phyloP scores from a whole-genome alignment of 2,329 filamentous ascomycete genomes.

The Stachybotrys chartarum region DNA sequence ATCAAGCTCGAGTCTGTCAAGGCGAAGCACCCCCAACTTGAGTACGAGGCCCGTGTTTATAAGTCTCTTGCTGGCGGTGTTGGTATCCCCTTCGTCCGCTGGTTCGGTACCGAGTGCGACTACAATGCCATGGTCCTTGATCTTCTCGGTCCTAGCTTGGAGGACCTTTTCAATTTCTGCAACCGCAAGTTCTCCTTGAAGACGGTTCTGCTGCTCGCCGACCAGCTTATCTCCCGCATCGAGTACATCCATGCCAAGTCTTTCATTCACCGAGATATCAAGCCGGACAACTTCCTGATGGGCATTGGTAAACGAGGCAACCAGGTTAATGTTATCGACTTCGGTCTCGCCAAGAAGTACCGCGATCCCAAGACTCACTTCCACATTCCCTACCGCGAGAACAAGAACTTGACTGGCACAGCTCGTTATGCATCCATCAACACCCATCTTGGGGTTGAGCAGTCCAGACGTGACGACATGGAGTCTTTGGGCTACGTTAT shows the following conservation, averaged over 20 bases:
- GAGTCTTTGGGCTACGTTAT: constrained; percentile 98
- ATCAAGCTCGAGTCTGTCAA: constrained; percentile 99
- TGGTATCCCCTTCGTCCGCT: constrained; percentile 96
- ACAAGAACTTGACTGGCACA: constrained; percentile 99
- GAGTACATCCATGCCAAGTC: constrained; percentile 99
- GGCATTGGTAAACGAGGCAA: constrained; percentile 98
- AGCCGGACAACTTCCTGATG: constrained; percentile 99
- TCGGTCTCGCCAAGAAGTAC: constrained; percentile 99
- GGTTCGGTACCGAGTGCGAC: constrained; percentile 99
- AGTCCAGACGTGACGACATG: constrained; percentile 99
- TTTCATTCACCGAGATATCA: constrained; percentile 99
- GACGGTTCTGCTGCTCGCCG: constrained; percentile 91
- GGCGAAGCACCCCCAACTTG: constrained; percentile 97
- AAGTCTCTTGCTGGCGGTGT: constrained; percentile 89
- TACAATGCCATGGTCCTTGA: constrained; percentile 99
- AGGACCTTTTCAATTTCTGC: constrained; percentile 99
- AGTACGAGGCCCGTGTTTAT: constrained; percentile 96
- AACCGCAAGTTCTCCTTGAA: constrained; percentile 99
- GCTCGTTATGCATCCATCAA: constrained; percentile 99
- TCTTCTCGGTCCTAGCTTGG: constrained; percentile 87
- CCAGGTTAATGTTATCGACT: constrained; percentile 99
- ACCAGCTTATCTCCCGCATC: constrained; percentile 97
- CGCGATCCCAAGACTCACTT: constrained; percentile 99
- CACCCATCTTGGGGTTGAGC: constrained; percentile 95
- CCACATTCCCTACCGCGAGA: constrained; percentile 99